These are phyloP conservation scores for Polygonum aviculare DNA, from an alignment of 148 eudicot genomes.

Conservation along the genomic window DNA sequence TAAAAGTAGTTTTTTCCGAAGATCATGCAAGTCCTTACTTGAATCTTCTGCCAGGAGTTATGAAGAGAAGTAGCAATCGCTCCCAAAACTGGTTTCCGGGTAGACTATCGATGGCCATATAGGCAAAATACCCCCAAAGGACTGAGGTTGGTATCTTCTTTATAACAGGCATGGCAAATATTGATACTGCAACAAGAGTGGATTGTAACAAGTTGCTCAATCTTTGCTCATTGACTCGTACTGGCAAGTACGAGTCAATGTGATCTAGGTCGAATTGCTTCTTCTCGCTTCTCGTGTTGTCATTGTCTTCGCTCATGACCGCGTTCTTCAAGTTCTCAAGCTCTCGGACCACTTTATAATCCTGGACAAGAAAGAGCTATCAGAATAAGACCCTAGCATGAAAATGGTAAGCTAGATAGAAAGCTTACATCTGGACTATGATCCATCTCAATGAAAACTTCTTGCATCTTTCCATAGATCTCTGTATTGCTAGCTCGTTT, in stretches of 20 bases:
- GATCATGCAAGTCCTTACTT: constrained; percentile 32
- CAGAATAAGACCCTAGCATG: too few species aligned
- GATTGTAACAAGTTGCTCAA: constrained; percentile 72
- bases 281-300: background rate
- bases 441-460: constrained; percentile 49
- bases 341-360: constrained; percentile 17
- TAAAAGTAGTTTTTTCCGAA: background rate
- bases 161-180: constrained; percentile 49
- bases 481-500: constrained; percentile 32
- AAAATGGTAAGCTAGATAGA: background rate
- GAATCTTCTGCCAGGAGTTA: constrained; percentile 49
- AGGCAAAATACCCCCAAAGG: constrained; percentile 87
- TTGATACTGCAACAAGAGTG: constrained; percentile 33
- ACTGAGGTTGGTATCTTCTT: constrained; percentile 70
- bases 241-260: constrained; percentile 66
- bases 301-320: constrained; percentile 35
- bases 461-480: constrained; percentile 46
- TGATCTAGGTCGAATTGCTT: constrained; percentile 39
- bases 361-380: background rate
- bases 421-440: constrained; percentile 31
- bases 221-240: constrained; percentile 78
- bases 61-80: constrained; percentile 55
- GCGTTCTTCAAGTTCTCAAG: constrained; percentile 49
- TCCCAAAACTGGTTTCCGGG: constrained; percentile 90
- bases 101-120: constrained; percentile 81